These are phyloP conservation scores for Huiozyma sinensis DNA, from an alignment of 805 yeast species.

Conservation along the genomic window DNA sequence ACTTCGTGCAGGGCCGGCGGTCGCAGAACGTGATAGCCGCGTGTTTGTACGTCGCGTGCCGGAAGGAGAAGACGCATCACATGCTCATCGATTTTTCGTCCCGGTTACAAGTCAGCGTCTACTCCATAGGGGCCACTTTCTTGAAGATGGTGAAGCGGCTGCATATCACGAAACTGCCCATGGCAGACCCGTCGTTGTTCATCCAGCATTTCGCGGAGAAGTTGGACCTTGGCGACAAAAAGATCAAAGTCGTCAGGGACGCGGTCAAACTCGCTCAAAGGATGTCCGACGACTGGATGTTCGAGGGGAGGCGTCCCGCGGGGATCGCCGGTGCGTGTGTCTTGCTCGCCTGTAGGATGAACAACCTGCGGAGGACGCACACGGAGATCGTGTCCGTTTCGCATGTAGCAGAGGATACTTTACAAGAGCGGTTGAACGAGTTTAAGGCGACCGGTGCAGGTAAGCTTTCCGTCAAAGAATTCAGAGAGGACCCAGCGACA, in stretches of 20 bases:
- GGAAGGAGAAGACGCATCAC: slow-evolving; percentile 83
- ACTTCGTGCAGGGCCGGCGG: slow-evolving; percentile 93
- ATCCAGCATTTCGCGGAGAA: slow-evolving; percentile 90
- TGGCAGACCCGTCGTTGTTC: slow-evolving; percentile 89
- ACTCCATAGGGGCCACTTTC: slow-evolving; percentile 92
- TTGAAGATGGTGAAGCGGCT: slow-evolving; percentile 82
- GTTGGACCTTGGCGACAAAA: slow-evolving; percentile 67
- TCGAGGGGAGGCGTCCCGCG: slow-evolving; percentile 95
- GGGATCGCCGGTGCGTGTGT: slow-evolving; percentile 98
- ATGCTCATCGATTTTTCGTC: slow-evolving; percentile 95
- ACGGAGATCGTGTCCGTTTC: slow-evolving; percentile 92
- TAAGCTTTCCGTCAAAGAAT: slow-evolving; percentile 56
- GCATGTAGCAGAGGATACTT: slow-evolving; percentile 87
- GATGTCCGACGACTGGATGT: slow-evolving; percentile 93
- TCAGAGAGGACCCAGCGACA: slow-evolving; percentile 34
- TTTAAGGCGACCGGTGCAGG: slow-evolving; percentile 73
- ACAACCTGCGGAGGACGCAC: slow-evolving; percentile 83
- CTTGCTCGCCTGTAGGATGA: slow-evolving; percentile 91
- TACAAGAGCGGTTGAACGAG: slow-evolving; percentile 83
- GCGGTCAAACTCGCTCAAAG: slow-evolving; percentile 79
- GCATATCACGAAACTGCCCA: slow-evolving; percentile 65
- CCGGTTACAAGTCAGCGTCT: slow-evolving; percentile 80
- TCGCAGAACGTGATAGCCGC: slow-evolving; percentile 94
- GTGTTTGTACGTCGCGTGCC: slow-evolving; percentile 88
- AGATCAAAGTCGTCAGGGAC: slow-evolving; percentile 69